Evolutionary conservation across 2,329 filamentous ascomycete genomes (phyloP).

Genomic region (Venturia oleaginea): DNA sequence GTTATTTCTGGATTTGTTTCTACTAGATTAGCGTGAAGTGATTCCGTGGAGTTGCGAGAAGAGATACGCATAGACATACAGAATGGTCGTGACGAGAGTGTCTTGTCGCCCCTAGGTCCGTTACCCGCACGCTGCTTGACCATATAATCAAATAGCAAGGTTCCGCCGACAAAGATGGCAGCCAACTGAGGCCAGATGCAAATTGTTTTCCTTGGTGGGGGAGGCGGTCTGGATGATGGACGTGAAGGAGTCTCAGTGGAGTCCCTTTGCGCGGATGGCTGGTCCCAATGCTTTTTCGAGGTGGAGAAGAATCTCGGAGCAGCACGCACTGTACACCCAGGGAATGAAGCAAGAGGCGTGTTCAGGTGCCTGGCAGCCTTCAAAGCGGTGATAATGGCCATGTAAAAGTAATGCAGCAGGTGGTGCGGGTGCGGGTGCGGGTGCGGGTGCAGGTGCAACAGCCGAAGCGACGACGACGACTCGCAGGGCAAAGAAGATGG

Average conservation of each 20-base stretch:
- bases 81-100: not conserved
- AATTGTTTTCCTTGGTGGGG: slow-evolving; percentile 5
- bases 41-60: not conserved
- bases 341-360: not conserved
- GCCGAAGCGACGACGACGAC: too few species aligned
- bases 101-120: slow-evolving; percentile 15
- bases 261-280: not conserved
- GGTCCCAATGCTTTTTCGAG: not conserved
- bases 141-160: slow-evolving; percentile 37
- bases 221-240: not conserved
- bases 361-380: not conserved
- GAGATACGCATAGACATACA: not conserved
- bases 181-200: slow-evolving; percentile 34
- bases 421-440: too few species aligned
- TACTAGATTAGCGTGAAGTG: not conserved
- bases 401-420: not conserved
- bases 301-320: not conserved
- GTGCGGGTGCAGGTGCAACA: too few species aligned
- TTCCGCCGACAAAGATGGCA: slow-evolving; percentile 38
- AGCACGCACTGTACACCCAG: not conserved
- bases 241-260: not conserved
- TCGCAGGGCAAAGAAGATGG: too few species aligned
- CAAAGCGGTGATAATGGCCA: not conserved
- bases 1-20: not conserved
- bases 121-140: slow-evolving; percentile 35